Conservation (phyloP, 2,329 filamentous ascomycete species). For the Ophiostoma triangulosporum region DNA sequence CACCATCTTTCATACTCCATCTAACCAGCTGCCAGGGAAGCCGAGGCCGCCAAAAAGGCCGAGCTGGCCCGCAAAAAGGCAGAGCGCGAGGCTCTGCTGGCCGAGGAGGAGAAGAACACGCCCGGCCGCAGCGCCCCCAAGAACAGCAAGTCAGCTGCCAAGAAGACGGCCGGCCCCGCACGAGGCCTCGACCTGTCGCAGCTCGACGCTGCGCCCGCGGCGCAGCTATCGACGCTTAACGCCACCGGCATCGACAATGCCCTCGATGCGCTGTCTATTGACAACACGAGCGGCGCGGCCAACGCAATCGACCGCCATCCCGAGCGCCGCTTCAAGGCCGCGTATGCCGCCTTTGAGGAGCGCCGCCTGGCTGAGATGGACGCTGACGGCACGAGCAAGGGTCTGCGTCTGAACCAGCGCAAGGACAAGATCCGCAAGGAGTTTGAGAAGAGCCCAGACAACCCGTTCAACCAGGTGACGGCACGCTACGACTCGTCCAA, state of each 20-base stretch:
- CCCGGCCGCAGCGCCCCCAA: conserved; percentile 48
- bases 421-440: conserved; percentile 77
- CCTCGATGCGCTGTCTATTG: conserved; percentile 68
- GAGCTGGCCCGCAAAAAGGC: conserved; percentile 81
- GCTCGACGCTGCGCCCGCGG: conserved; percentile 38
- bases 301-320: conserved; percentile 78
- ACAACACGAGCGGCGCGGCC: conserved; percentile 20
- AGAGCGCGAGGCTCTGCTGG: conserved; percentile 70
- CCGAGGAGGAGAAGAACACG: conserved; percentile 63
- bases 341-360: conserved; percentile 72
- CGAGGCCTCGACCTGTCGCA: conserved; percentile 62
- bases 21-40: conserved; percentile 44
- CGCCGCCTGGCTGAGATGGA: conserved; percentile 74
- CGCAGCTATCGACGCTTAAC: conserved; percentile 48
- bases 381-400: conserved; percentile 56
- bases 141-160: conserved; percentile 52
- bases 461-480: conserved; percentile 81
- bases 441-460: conserved; percentile 88
- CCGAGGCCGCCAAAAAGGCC: conserved; percentile 70
- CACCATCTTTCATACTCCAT: background rate
- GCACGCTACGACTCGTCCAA: conserved; percentile 64
- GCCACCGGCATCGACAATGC: conserved; percentile 88
- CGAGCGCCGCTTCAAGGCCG: conserved; percentile 75
- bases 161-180: conserved; percentile 37
- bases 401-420: conserved; percentile 70